Evolutionary conservation across 148 eudicot species (phyloP), one percentile per base, ranked within the genome.

Genomic region (Rhododendron williamsianum): DNA sequence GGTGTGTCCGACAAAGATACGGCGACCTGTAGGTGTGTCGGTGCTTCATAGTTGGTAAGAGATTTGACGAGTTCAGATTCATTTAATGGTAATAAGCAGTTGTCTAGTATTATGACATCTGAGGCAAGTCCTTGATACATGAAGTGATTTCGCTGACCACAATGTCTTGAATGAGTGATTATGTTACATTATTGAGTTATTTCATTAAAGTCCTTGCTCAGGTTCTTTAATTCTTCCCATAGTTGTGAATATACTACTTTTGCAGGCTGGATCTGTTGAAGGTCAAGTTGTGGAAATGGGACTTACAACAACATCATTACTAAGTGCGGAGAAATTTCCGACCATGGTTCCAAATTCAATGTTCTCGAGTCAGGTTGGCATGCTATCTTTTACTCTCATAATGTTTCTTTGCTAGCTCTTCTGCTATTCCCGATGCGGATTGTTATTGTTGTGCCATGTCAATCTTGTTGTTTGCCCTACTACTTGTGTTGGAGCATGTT

Each of bases 221-320:
- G 3, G 12, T 4, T 15, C 7, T 33, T 63, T 77, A 71, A 13
- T 56, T 43, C 82, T 85, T 51, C 12, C 33, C 43, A 33, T 72
- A 9, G 69, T 8, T 36, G 11, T 9, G 72, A 78, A 58, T 4
- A 15, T 43, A n/a, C 25, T 84, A 86, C 63, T 81, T 85, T 87
- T 93, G 89, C 92, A 97, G 99, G 99, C 99, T 86, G 99, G 99
- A 88, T 90, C 98, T 79, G 92, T 97, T 23, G 98, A 97, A 93
- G 99, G 99, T 56, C 98, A 97, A 92, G 99, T 97, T 82, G 94
- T 94, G 78, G 99, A 95, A 52, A 94, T 97, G 98, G 98, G 98
- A 81, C 92, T 97, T 33, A 95, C 98, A 30, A 93, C 96, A 72
- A 97, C 98, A 85, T 87, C 93, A 71, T 89, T 97, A 81, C 87